Evolutionary conservation across 257 asterid genomes (phyloP).

Genomic region (Orobanche coerulescens): DNA sequence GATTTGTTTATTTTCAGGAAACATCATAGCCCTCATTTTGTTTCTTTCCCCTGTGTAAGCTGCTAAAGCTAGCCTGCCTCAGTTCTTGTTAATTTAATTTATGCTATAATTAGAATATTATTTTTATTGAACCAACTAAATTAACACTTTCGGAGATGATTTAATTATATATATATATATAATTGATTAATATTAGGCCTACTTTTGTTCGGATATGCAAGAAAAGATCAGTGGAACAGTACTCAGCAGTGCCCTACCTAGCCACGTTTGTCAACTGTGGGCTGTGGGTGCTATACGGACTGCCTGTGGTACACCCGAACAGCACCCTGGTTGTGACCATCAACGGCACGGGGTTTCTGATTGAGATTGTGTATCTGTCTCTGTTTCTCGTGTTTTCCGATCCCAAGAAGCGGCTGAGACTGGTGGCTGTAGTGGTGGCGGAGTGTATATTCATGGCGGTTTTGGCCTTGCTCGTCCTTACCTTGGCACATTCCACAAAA

Average conservation of each 20-base stretch:
- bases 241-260: slow-evolving; percentile 69
- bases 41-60: slow-evolving; percentile 79
- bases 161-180: not conserved
- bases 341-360: slow-evolving; percentile 58
- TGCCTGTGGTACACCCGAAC: slow-evolving; percentile 68
- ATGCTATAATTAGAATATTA: too few species aligned
- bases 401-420: slow-evolving; percentile 33
- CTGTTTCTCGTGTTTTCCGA: slow-evolving; percentile 42
- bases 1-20: slow-evolving; percentile 46
- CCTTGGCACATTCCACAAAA: slow-evolving; percentile 33
- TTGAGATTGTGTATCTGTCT: slow-evolving; percentile 46
- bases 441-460: slow-evolving; percentile 45
- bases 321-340: slow-evolving; percentile 68
- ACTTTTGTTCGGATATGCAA: slow-evolving; percentile 60
- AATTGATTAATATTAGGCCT: slow-evolving; percentile 33
- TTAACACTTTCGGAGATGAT: not conserved
- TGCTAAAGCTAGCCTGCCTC: too few species aligned
- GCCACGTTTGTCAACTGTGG: slow-evolving; percentile 75
- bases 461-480: slow-evolving; percentile 44
- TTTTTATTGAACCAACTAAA: too few species aligned
- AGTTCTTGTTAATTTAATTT: not conserved
- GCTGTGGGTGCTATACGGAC: slow-evolving; percentile 75
- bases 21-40: slow-evolving; percentile 51
- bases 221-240: slow-evolving; percentile 65
- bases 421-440: slow-evolving; percentile 29